A percentile compares a stretch with the other conserved stretches of the same genome.
phyloP scores from a whole-genome alignment of 345 rosid species.

The Balakata baccata region DNA sequence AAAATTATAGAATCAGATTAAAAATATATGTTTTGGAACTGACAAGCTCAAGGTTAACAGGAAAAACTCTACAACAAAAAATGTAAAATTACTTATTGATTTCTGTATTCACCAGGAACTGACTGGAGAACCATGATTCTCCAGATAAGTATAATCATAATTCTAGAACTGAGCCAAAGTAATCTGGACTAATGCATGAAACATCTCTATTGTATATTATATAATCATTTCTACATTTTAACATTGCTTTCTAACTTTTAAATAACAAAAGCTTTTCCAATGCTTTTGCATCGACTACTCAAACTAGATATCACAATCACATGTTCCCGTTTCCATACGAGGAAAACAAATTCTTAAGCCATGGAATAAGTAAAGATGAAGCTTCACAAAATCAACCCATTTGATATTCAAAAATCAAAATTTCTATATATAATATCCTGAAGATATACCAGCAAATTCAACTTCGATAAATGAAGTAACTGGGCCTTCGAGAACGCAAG shows the following conservation, averaged over 20 bases:
- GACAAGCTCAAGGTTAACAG: not conserved
- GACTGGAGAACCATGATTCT: not conserved
- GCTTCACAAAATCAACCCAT: not conserved
- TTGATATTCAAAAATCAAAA: not conserved
- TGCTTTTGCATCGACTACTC: not conserved
- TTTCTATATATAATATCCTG: not conserved
- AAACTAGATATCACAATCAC: slow-evolving; percentile 2
- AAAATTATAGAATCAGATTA: not conserved
- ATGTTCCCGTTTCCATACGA: not conserved
- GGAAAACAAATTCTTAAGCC: not conserved
- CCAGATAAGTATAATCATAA: not conserved
- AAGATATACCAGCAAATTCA: not conserved
- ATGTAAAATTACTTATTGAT: not conserved
- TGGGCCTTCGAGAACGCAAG: not conserved
- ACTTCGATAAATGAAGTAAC: not conserved
- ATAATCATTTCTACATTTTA: not conserved
- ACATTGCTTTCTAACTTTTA: not conserved
- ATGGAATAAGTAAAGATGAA: not conserved
- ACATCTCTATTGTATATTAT: not conserved
- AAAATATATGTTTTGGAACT: not conserved
- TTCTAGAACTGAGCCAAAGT: not conserved
- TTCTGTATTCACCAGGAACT: not conserved
- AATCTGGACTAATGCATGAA: not conserved
- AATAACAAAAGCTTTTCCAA: not conserved
- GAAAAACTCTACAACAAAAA: not conserved